Base-by-base conservation (phyloP, 371 early-diverging fungal genomes). In the Paraphysoderma sedebokerense region DNA sequence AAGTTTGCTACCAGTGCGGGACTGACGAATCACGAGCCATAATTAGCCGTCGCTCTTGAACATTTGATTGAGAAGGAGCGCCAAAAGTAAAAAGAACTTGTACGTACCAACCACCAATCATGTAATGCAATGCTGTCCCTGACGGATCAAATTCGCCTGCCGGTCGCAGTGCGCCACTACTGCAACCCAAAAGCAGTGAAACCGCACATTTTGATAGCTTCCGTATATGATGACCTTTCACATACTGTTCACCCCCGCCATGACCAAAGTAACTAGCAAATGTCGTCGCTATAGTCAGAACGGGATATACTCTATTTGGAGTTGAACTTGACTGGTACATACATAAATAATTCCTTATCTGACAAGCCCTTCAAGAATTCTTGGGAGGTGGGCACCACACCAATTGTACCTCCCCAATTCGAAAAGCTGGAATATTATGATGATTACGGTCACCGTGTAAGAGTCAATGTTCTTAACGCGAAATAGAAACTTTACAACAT, bases 251-350 rank as follows among this genome's bases (percentile, higher is more conserved):
- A 0, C 91, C 98, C 7, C 87, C 87, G 33, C 96, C 92, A 63
- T 99, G 99, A 1, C 99, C 99, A 75, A 97, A 90, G 64, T 98
- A 93, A 28, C 82, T 83, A 50, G 12, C 13, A 23, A n/a, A n/a
- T n/a, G n/a, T n/a, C n/a, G n/a, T n/a, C n/a, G n/a, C n/a, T n/a
- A n/a, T n/a, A n/a, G n/a, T n/a, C n/a, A n/a, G n/a, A n/a, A n/a
- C n/a, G n/a, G n/a, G n/a, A n/a, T n/a, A n/a, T n/a, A n/a, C n/a
- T n/a, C n/a, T n/a, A n/a, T n/a, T n/a, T n/a, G n/a, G n/a, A n/a
- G n/a, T n/a, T n/a, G n/a, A 28, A 17, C 34, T 37, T 8, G 36
- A 19, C 26, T 31, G 28, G 19, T 26, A 58, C 76, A 60, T 66
- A 90, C 80, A 92, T 53, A 46, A 82, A 85, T 17, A 91, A 47